Evolutionary conservation across 176 grass and related monocot species (phyloP).

Genomic region (Olyra latifolia): DNA sequence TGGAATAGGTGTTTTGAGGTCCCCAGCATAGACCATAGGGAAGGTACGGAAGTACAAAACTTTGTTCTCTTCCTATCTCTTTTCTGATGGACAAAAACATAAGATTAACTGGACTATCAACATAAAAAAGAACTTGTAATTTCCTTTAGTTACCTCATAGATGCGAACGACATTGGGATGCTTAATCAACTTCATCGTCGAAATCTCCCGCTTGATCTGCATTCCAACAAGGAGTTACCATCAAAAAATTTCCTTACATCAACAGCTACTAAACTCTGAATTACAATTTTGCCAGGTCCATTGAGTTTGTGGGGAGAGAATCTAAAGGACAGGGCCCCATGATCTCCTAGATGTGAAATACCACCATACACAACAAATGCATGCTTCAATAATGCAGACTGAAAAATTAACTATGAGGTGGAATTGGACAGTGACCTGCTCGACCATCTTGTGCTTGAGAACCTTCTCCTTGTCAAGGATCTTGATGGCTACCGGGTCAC

Average conservation of each 20-base stretch:
- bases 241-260: neutral
- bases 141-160: conserved; percentile 58
- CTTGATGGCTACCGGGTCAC: conserved; percentile 87
- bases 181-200: conserved; percentile 96
- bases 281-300: conserved; percentile 3
- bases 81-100: neutral
- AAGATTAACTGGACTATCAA: conserved; percentile 6
- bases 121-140: neutral
- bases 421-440: conserved; percentile 65
- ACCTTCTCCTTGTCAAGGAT: conserved; percentile 96
- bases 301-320: neutral
- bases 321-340: conserved; percentile 3
- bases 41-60: neutral
- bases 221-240: conserved; percentile 22
- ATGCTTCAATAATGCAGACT: conserved; percentile 12
- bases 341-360: conserved; percentile 27
- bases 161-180: conserved; percentile 94
- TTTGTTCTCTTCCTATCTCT: neutral
- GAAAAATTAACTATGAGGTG: neutral
- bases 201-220: conserved; percentile 96
- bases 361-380: conserved; percentile 17
- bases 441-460: conserved; percentile 90
- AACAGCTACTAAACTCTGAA: conserved; percentile 2
- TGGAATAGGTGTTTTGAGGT: neutral
- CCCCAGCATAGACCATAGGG: neutral